Conservation (phyloP, 2,329 filamentous ascomycete genomes). For the Fonsecaea pugnacius region DNA sequence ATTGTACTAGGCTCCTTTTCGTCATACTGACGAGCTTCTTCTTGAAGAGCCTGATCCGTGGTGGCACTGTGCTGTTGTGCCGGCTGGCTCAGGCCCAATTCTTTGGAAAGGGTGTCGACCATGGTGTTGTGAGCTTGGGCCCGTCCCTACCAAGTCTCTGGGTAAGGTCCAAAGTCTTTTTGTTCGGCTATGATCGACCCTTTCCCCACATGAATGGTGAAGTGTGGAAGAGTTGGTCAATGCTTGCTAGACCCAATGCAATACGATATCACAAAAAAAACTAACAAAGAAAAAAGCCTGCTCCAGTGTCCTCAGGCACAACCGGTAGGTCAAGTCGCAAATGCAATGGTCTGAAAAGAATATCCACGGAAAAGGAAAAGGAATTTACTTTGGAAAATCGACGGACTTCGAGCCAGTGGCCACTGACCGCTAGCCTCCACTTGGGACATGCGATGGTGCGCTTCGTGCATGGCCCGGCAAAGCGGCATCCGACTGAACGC, state of each 20-base stretch:
- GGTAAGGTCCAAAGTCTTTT: constrained; percentile 14
- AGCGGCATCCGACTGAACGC: not conserved
- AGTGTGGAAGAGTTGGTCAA: not conserved
- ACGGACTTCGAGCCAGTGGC: not conserved
- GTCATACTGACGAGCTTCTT: not conserved
- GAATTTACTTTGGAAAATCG: not conserved
- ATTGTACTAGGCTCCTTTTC: constrained; percentile 7
- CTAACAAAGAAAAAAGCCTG: not conserved
- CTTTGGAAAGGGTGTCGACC: constrained; percentile 27
- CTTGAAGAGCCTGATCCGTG: constrained; percentile 17
- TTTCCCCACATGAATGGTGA: not conserved
- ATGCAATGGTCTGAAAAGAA: not conserved
- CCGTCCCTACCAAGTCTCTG: constrained; percentile 1
- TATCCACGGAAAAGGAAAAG: not conserved
- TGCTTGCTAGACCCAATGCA: not conserved
- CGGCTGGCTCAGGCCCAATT: constrained; percentile 25
- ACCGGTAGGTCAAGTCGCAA: not conserved
- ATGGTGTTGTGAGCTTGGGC: constrained; percentile 14
- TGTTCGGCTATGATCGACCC: not conserved
- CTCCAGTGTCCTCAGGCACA: not conserved
- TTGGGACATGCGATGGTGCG: not conserved
- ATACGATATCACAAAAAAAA: not conserved
- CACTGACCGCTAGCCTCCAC: constrained; percentile 1
- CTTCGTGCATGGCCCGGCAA: constrained; percentile 4
- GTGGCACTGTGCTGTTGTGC: constrained; percentile 27